Evolutionary conservation across 2,329 filamentous ascomycete species (phyloP).

Genomic region (Aspergillus fischeri): DNA sequence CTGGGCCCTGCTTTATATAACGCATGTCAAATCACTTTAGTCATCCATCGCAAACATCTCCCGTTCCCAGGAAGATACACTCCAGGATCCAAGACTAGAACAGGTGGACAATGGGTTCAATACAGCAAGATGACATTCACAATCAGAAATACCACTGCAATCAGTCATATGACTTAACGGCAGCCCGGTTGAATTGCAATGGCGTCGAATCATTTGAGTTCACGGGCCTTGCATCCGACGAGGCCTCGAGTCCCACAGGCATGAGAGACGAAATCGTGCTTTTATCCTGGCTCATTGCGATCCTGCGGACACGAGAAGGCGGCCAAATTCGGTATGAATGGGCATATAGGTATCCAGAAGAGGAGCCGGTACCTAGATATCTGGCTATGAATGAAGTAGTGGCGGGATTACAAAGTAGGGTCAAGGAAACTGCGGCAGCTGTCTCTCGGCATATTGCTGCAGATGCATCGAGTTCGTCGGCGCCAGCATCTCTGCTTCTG

Average conservation of each 20-base stretch:
- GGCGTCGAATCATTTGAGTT: constrained; percentile 26
- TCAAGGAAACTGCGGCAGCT: constrained; percentile 23
- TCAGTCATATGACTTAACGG: background rate
- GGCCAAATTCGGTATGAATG: constrained; percentile 38
- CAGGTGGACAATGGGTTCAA: constrained; percentile 1
- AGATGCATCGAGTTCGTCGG: constrained; percentile 1
- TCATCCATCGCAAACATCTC: background rate
- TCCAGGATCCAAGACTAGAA: too few species aligned
- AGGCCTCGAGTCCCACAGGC: constrained; percentile 26
- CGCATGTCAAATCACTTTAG: background rate
- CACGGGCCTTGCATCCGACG: constrained; percentile 22
- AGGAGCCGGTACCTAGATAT: constrained; percentile 12
- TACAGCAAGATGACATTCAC: constrained; percentile 5
- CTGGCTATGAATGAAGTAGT: constrained; percentile 33
- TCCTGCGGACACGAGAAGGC: constrained; percentile 42
- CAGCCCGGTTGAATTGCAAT: background rate
- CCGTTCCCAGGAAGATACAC: background rate
- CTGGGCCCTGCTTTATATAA: background rate
- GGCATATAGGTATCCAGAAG: constrained; percentile 25
- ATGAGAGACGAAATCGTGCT: constrained; percentile 42
- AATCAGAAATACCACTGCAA: constrained; percentile 9
- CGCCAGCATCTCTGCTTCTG: constrained; percentile 16
- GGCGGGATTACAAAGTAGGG: constrained; percentile 27
- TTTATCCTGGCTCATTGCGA: constrained; percentile 44
- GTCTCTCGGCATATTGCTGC: constrained; percentile 24